Evolutionary conservation across 2,329 filamentous ascomycete species (phyloP).

Genomic region (Trichoderma sp.): DNA sequence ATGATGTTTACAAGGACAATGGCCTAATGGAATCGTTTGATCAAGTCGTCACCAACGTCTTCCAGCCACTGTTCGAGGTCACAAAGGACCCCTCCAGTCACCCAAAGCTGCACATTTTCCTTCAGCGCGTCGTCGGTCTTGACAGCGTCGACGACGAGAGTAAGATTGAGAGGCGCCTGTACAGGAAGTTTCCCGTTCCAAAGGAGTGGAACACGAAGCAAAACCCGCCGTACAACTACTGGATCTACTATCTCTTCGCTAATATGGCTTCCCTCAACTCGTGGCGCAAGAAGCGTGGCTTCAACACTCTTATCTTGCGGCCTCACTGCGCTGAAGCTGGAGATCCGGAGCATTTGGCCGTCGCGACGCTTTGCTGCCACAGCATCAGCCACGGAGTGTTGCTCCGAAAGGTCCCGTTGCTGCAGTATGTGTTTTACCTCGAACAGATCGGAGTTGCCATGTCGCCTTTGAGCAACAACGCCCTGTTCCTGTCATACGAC

Average conservation of each 20-base stretch:
- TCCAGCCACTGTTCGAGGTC: slow-evolving; percentile 90
- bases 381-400: slow-evolving; percentile 95
- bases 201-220: slow-evolving; percentile 86
- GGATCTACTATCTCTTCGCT: slow-evolving; percentile 95
- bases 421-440: slow-evolving; percentile 98
- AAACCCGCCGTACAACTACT: slow-evolving; percentile 98
- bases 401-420: slow-evolving; percentile 85
- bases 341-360: slow-evolving; percentile 92
- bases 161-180: slow-evolving; percentile 88
- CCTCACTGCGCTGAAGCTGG: slow-evolving; percentile 97
- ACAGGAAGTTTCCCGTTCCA: slow-evolving; percentile 90
- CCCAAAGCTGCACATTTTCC: slow-evolving; percentile 89
- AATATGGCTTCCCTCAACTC: slow-evolving; percentile 91
- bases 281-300: slow-evolving; percentile 85
- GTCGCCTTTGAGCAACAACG: slow-evolving; percentile 99
- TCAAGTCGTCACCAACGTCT: slow-evolving; percentile 85
- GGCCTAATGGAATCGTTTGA: slow-evolving; percentile 87
- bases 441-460: slow-evolving; percentile 98
- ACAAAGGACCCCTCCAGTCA: slow-evolving; percentile 83
- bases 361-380: slow-evolving; percentile 86
- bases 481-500: slow-evolving; percentile 92
- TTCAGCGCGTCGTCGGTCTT: slow-evolving; percentile 93
- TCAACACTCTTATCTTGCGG: slow-evolving; percentile 90
- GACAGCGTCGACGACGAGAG: slow-evolving; percentile 98
- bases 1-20: slow-evolving; percentile 90